A percentile compares a stretch with the other conserved stretches of the same genome.
Conservation (phyloP, 2,329 filamentous ascomycete species). For the Neonectria faginata region DNA sequence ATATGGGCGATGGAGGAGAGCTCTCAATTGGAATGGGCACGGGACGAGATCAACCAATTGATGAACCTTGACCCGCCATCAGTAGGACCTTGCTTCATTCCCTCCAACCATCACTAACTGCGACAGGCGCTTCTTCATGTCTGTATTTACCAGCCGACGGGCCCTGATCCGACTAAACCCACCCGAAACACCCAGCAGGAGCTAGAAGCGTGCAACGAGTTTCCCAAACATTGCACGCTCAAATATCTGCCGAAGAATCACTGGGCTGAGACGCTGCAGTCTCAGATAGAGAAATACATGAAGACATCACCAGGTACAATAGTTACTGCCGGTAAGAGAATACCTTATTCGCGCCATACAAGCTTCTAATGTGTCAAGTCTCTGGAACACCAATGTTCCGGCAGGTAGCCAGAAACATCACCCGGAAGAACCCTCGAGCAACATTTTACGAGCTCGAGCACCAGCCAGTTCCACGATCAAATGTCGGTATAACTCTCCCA, state of each 20-base stretch:
- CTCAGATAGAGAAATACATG: background rate
- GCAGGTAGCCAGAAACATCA: background rate
- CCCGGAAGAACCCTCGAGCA: background rate
- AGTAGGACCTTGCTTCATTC: background rate
- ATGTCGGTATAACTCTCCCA: background rate
- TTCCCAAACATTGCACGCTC: background rate
- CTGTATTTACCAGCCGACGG: background rate
- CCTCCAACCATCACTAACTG: background rate
- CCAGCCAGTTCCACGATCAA: background rate
- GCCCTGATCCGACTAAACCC: background rate
- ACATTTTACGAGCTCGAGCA: background rate
- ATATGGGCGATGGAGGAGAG: background rate
- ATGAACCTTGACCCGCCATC: background rate
- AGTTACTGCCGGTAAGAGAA: background rate
- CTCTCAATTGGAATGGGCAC: background rate
- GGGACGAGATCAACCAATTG: background rate
- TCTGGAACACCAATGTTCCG: background rate
- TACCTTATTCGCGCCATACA: background rate
- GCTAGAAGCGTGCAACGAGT: background rate
- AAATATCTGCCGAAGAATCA: background rate
- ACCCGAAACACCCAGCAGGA: background rate
- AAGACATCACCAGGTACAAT: slow-evolving; percentile 1
- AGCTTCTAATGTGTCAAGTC: background rate
- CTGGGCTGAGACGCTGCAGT: background rate
- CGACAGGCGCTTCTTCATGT: background rate